phyloP scores from a whole-genome alignment of 371 early-diverging fungal species.

The Phascolomyces articulosus region DNA sequence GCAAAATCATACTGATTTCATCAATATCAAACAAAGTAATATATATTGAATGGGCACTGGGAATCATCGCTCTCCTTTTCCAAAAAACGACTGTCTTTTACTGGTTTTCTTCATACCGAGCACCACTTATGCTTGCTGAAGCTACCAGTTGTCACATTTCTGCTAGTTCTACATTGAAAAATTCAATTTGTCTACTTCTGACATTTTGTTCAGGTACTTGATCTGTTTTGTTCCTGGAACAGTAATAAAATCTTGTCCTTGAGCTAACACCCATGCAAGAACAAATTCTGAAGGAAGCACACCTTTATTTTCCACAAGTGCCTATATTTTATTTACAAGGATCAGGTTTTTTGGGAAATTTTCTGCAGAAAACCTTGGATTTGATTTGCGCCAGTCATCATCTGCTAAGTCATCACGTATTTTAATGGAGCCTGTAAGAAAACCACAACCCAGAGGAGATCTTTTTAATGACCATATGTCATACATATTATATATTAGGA shows the following conservation, averaged over 20 bases:
- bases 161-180: conserved; percentile 46
- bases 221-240: conserved; percentile 60
- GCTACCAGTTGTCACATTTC: no score
- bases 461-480: not conserved
- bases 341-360: conserved; percentile 54
- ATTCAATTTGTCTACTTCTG: conserved; percentile 32
- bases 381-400: conserved; percentile 46
- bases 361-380: conserved; percentile 56
- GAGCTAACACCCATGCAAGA: conserved; percentile 60
- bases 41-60: no score
- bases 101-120: no score
- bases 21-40: no score
- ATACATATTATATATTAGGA: no score
- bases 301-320: conserved; percentile 45
- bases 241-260: conserved; percentile 41
- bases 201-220: conserved; percentile 60
- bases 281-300: conserved; percentile 37
- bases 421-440: conserved; percentile 53
- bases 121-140: no score
- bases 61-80: no score
- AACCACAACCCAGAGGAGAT: conserved; percentile 61
- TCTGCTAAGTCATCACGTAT: conserved; percentile 45
- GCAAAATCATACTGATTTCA: no score
- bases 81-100: no score
- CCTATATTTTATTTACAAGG: conserved; percentile 51